Evolutionary conservation across 495 filamentous ascomycete genomes (phyloP).

Genomic region (Aspergillus ostianus): DNA sequence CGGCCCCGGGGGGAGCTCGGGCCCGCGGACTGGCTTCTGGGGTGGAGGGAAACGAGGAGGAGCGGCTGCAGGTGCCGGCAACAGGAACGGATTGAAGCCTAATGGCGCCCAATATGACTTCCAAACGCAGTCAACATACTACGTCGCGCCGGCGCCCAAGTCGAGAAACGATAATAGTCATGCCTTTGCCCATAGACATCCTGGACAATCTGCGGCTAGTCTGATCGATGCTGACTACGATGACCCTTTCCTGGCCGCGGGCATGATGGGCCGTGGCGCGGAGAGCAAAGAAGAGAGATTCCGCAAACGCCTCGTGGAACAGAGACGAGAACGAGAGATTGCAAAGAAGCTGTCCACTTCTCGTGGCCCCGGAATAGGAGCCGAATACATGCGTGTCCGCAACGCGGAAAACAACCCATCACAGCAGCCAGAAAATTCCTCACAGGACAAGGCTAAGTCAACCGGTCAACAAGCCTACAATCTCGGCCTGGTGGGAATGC

Average conservation of each 20-base stretch:
- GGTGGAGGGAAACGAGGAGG: constrained; percentile 36
- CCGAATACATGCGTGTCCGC: constrained; percentile 69
- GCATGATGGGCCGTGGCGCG: constrained; percentile 42
- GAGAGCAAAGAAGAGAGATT: constrained; percentile 63
- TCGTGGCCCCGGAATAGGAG: constrained; percentile 65
- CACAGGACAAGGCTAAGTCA: neutral
- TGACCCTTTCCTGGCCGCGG: constrained; percentile 53
- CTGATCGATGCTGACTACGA: constrained; percentile 69
- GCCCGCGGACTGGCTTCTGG: constrained; percentile 47
- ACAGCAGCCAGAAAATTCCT: neutral
- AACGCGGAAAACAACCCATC: constrained; percentile 24
- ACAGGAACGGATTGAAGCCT: constrained; percentile 38
- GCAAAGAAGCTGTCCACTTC: constrained; percentile 61
- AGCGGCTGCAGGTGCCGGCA: neutral
- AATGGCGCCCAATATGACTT: constrained; percentile 59
- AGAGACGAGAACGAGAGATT: constrained; percentile 80
- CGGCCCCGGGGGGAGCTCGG: constrained; percentile 46
- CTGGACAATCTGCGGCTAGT: constrained; percentile 53
- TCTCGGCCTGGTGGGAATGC: constrained; percentile 30
- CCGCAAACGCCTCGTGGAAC: constrained; percentile 64
- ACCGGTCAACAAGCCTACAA: constrained; percentile 8
- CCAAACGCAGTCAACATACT: constrained; percentile 56
- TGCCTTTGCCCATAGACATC: constrained; percentile 22
- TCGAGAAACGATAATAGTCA: constrained; percentile 20
- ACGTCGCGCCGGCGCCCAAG: constrained; percentile 47